Percentiles rank a stretch among this genome's conserved stretches.
These are phyloP conservation scores for Alternaria arbusti DNA, from an alignment of 2,329 filamentous ascomycete genomes.

Conservation along the genomic window DNA sequence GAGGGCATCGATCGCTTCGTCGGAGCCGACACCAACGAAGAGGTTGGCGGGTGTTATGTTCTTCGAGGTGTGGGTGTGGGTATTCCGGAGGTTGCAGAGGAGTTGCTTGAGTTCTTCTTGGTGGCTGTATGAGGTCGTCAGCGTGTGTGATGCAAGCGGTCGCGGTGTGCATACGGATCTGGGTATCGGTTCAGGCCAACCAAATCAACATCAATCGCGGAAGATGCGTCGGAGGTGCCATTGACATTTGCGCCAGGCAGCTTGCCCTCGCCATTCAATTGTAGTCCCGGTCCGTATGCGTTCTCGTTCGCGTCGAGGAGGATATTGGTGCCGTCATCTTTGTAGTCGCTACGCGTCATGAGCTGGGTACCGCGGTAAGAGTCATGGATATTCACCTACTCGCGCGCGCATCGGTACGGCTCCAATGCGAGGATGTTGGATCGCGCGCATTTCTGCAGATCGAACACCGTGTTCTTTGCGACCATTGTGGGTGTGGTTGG, in stretches of 20 bases:
- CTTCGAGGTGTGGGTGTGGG: conserved; percentile 77
- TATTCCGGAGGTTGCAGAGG: conserved; percentile 87
- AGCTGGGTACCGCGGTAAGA: conserved; percentile 11
- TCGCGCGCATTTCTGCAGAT: conserved; percentile 58
- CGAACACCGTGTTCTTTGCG: conserved; percentile 47
- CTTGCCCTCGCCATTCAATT: conserved; percentile 57
- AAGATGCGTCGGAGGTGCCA: conserved; percentile 44
- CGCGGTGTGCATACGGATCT: conserved; percentile 66
- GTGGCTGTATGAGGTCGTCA: conserved; percentile 61
- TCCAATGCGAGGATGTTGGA: conserved; percentile 61
- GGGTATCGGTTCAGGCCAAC: conserved; percentile 90
- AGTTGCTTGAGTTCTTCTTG: conserved; percentile 84
- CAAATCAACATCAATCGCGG: conserved; percentile 72
- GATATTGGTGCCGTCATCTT: conserved; percentile 95
- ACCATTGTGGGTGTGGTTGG: conserved; percentile 26
- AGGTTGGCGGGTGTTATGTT: conserved; percentile 79
- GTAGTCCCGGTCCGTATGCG: conserved; percentile 84
- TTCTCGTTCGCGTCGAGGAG: conserved; percentile 99
- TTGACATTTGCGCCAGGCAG: conserved; percentile 53
- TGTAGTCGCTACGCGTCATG: conserved; percentile 78
- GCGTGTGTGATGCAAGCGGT: not conserved
- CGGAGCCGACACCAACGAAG: conserved; percentile 93
- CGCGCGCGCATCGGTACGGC: conserved; percentile 62
- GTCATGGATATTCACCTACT: conserved; percentile 50
- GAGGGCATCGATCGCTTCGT: conserved; percentile 95